Evolutionary conservation across 2,329 filamentous ascomycete genomes (phyloP), one percentile per base, ranked within the genome.

Genomic region (Botrytis sinoallii): DNA sequence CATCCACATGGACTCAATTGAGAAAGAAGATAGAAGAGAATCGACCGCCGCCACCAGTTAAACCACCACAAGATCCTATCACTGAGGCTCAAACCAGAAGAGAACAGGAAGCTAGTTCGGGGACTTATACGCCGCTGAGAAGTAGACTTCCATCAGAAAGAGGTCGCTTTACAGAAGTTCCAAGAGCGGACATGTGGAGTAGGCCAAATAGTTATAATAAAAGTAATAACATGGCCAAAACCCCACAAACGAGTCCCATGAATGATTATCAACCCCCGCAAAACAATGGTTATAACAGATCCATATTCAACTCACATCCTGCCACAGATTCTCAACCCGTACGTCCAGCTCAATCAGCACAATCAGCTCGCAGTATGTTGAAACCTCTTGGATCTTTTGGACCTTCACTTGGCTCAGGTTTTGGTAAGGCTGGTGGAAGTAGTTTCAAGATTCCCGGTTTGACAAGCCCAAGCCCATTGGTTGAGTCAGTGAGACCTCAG

Each of bases 41-140:
- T 48, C 66, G 42, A 32, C 70, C 55, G 32, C 46, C 32, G 14
- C 32, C 61, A 32, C 8, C 57, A 61, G 9, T 29, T 29, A 42
- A 52, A n/a, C 60, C 52, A 14, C n/a, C 57, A 70, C 55, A 52
- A 46, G 64, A 75, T 48, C 63, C 57, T 18, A 78, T 79, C 71
- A 70, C 72, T 14, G 70, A 76, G 70, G 77, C 55, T 48, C 77
- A 79, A 29, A 72, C 75, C 48, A 68, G 77, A 71, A 77, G 79
- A 70, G 79, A 80, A 72, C 72, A 78, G 61, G 55, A 79, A 40
- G 74, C 79, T 20, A 77, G 66, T 32, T 67, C 40, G 10, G 76
- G 72, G n/a, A 73, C 42, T 61, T 81, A 80, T 68, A 79, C 74
- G 20, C 77, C 79, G 25, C 40, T 80, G 20, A 63, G 71, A 52